Base-by-base conservation (phyloP, 1,284 basidiomycete species). In the Coriolopsis trogii region DNA sequence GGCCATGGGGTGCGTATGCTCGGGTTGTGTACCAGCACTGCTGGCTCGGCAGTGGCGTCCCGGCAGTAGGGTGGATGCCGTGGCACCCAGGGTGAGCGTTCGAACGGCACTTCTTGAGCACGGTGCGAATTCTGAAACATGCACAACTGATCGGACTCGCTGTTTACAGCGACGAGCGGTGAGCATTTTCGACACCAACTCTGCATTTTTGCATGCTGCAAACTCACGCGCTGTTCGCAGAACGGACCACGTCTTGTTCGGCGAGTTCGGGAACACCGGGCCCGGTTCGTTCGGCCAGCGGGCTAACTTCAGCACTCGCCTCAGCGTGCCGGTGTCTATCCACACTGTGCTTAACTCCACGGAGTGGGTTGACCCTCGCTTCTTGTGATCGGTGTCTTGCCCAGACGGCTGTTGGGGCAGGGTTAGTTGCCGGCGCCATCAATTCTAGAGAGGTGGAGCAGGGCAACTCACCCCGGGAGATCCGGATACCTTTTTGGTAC, bases 1-100 rank as follows among this genome's bases (percentile, higher is more conserved):
- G 80, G 8, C 81, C 80, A 29, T 82, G 80, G 81, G 36, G 56
- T 20, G 53, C 58, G 58, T 67, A 55, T 37, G 63, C 66, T 23
- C 59, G 63, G 44, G 61, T 65, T 33, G 53, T 63, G 36, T 64
- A 62, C 36, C 60, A 60, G 49, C 58, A 59, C 37, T 46, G 47
- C 31, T 41, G 31, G 29, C 61, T 64, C 23, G 37, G 50, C 41
- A 51, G 41, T 31, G 59, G 58, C 52, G 59, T 64, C 54, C 49
- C 49, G 2, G 16, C 48, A 5, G 48, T 40, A 4, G 41, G 41
- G 12, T 41, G 48, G 41, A 28, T 23, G 26, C 18, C 29, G 18
- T 50, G 42, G 49, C 49, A 50, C 13, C 21, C 34, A 56, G 56
- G 46, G 61, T 58, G 23, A 18, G 51, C 20, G 15, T 20, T 1